phyloP scores from a whole-genome alignment of 176 grass and related monocot species.

The Eragrostis nindensis region DNA sequence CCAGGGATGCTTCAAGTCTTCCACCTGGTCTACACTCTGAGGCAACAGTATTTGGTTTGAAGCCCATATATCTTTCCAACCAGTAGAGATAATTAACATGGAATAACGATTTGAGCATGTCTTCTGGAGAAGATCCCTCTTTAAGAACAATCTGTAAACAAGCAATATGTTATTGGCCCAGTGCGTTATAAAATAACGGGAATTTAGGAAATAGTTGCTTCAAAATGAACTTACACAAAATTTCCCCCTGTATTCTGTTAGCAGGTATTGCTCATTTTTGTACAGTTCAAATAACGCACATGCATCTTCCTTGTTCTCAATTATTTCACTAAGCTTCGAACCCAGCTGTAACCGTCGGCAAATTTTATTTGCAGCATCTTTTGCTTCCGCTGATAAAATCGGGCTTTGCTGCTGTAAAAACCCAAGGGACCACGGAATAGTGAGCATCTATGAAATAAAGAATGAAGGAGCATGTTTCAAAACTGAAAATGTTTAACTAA shows the following conservation, averaged over 20 bases:
- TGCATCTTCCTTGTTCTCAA: slow-evolving; percentile 77
- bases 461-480: neutral
- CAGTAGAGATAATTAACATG: slow-evolving; percentile 95
- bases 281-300: slow-evolving; percentile 84
- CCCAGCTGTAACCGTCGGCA: slow-evolving; percentile 69
- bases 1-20: slow-evolving; percentile 76
- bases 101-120: slow-evolving; percentile 93
- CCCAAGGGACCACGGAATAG: neutral
- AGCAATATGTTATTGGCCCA: slow-evolving; percentile 11
- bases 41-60: slow-evolving; percentile 52
- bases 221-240: slow-evolving; percentile 74
- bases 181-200: neutral
- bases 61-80: slow-evolving; percentile 83
- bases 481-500: slow-evolving; percentile 9
- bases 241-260: slow-evolving; percentile 65
- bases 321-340: slow-evolving; percentile 81
- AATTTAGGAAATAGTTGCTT: slow-evolving; percentile 25
- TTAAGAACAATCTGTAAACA: slow-evolving; percentile 81
- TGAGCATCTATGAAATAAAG: slow-evolving; percentile 28
- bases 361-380: slow-evolving; percentile 81
- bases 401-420: slow-evolving; percentile 43
- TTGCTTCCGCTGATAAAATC: slow-evolving; percentile 83
- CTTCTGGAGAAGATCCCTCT: slow-evolving; percentile 82
- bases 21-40: slow-evolving; percentile 69
- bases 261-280: slow-evolving; percentile 83